A percentile compares a stretch with the other conserved stretches of the same genome.
Conservation (phyloP, 139 green algal genomes). For the Picochlorum costavermella region DNA sequence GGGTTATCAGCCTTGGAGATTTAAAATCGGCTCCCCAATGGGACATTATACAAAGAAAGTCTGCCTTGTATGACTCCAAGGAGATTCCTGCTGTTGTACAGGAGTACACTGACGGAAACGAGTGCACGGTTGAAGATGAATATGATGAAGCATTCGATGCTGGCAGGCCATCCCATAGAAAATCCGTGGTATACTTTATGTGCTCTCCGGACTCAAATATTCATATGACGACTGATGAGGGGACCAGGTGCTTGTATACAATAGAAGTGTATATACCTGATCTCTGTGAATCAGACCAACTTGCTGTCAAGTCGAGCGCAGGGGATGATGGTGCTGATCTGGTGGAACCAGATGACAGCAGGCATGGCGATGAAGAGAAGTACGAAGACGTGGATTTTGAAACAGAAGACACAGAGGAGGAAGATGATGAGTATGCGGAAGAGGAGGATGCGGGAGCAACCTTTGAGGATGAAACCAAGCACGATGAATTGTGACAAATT, state of each 20-base stretch:
- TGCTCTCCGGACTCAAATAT: constrained; percentile 8
- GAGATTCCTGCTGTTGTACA: not conserved
- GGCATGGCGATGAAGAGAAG: constrained; percentile 5
- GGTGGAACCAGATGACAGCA: not conserved
- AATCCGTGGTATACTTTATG: constrained; percentile 7
- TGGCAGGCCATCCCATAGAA: not conserved
- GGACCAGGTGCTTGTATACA: not conserved
- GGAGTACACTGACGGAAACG: not conserved
- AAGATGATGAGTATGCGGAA: constrained; percentile 2
- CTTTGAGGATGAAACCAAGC: not conserved
- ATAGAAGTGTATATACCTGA: constrained; percentile 10
- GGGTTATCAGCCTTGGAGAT: constrained; percentile 3
- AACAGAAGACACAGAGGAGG: not conserved
- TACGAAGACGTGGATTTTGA: not conserved
- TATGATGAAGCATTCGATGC: not conserved
- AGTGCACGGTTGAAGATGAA: constrained; percentile 2
- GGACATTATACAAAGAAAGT: not conserved
- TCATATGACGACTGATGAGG: constrained; percentile 2
- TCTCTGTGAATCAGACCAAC: constrained; percentile 5
- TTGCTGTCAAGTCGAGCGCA: not conserved
- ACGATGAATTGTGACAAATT: too few relatives aligned
- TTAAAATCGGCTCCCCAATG: not conserved
- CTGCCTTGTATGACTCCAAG: not conserved
- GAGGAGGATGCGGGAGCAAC: not conserved
- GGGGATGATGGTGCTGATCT: not conserved